phyloP scores from a whole-genome alignment of 768 basidiomycete species.

The Mycena polygramma region DNA sequence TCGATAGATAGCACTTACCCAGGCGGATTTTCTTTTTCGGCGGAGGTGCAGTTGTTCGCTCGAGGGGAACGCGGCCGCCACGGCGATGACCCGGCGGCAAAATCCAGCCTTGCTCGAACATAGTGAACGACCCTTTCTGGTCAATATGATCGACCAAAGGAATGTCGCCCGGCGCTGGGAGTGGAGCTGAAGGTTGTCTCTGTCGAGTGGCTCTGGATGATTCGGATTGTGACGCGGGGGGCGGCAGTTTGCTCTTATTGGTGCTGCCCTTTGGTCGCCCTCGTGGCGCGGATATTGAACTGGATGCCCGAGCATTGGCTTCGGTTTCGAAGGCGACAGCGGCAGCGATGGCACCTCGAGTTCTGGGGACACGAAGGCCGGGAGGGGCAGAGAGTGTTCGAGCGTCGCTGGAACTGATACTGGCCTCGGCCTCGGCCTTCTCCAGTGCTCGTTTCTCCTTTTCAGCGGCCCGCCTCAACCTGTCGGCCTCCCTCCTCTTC shows the following conservation, averaged over 20 bases:
- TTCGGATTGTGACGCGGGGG: neutral
- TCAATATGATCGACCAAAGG: slow-evolving; percentile 80
- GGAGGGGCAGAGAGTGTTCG: slow-evolving; percentile 50
- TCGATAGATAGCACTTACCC: slow-evolving; percentile 45
- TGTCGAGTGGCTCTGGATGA: neutral
- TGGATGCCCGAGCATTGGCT: slow-evolving; percentile 39
- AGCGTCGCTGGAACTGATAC: neutral
- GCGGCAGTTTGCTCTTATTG: too few species aligned
- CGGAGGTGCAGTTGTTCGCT: slow-evolving; percentile 60
- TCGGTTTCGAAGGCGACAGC: slow-evolving; percentile 60
- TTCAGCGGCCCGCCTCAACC: slow-evolving; percentile 3
- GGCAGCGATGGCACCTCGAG: slow-evolving; percentile 59
- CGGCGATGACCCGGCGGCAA: slow-evolving; percentile 81
- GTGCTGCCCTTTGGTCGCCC: slow-evolving; percentile 8
- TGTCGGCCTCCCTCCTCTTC: slow-evolving; percentile 22
- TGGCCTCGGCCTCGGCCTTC: neutral
- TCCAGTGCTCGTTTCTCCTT: neutral
- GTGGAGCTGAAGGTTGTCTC: slow-evolving; percentile 16
- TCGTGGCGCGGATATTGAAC: slow-evolving; percentile 26
- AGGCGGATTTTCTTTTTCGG: slow-evolving; percentile 69
- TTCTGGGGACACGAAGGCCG: slow-evolving; percentile 64
- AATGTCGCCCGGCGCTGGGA: slow-evolving; percentile 54
- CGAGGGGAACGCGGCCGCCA: slow-evolving; percentile 64
- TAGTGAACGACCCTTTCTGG: slow-evolving; percentile 76
- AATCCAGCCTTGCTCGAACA: slow-evolving; percentile 93